Conservation (phyloP, 2,329 filamentous ascomycete species). For the Paracorniculantispora psalliotae region DNA sequence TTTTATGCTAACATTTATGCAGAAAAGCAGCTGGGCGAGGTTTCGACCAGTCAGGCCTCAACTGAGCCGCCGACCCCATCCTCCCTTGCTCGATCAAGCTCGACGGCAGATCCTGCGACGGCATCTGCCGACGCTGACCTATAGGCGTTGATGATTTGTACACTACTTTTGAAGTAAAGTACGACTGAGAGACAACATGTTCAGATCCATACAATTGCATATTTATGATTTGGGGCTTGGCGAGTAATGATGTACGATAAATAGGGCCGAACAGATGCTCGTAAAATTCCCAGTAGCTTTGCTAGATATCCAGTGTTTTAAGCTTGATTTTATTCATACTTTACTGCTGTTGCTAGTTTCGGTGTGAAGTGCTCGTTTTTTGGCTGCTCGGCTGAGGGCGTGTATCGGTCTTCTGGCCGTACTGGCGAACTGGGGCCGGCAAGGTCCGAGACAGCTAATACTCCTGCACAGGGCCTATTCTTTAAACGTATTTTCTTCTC, state of each 20-base stretch:
- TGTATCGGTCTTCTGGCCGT: constrained; percentile 10
- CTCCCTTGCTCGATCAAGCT: constrained; percentile 43
- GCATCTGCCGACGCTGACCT: constrained; percentile 17
- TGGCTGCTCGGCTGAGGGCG: too few species aligned
- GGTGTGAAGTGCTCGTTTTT: too few species aligned
- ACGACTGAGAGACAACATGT: neutral
- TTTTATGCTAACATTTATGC: constrained; percentile 16
- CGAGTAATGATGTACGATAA: constrained; percentile 6
- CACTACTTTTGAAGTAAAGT: neutral
- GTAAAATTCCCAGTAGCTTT: neutral
- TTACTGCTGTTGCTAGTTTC: neutral
- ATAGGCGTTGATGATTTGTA: neutral
- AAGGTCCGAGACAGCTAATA: neutral
- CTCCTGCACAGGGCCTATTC: too few species aligned
- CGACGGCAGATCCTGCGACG: constrained; percentile 40
- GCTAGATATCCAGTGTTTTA: neutral
- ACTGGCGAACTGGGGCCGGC: neutral
- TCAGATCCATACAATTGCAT: neutral
- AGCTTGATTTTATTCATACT: neutral
- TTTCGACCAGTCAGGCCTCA: constrained; percentile 25
- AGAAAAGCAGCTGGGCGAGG: constrained; percentile 51
- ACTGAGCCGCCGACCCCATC: constrained; percentile 47
- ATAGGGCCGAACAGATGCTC: neutral
- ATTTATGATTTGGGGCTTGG: constrained; percentile 1
- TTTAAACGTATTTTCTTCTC: too few species aligned